Conservation (phyloP, 306 rosid genomes). For the Gastrolobium villosum region DNA sequence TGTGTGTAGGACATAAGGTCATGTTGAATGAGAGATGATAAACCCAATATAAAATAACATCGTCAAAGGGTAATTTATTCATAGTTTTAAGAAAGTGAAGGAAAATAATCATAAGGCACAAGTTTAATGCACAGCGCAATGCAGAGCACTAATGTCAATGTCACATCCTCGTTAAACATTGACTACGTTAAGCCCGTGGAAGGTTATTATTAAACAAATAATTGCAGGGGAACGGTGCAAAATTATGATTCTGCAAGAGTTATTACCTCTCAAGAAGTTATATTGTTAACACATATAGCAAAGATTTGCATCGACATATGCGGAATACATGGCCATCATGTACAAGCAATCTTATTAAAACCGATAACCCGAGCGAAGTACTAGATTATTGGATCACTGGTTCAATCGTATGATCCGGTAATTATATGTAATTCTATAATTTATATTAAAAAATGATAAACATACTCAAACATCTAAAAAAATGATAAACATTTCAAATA, state of each 20-base stretch:
- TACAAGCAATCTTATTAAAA: too few relatives aligned
- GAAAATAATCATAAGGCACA: not conserved
- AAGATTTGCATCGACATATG: not conserved
- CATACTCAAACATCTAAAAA: too few relatives aligned
- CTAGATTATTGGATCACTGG: too few relatives aligned
- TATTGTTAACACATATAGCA: not conserved
- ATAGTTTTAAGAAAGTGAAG: slow-evolving; percentile 25
- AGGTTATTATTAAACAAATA: not conserved
- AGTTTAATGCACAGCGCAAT: not conserved
- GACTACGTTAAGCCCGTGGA: not conserved
- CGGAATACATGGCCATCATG: not conserved
- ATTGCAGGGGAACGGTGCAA: not conserved
- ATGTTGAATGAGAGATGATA: too few relatives aligned
- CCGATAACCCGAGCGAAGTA: too few relatives aligned
- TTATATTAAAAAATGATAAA: too few relatives aligned
- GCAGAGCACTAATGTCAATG: not conserved
- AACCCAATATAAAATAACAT: slow-evolving; percentile 34
- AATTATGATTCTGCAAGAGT: not conserved
- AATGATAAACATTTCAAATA: too few relatives aligned
- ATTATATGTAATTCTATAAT: too few relatives aligned
- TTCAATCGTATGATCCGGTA: too few relatives aligned
- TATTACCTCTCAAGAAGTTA: not conserved
- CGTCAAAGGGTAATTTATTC: slow-evolving; percentile 45
- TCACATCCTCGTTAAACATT: slow-evolving; percentile 16
- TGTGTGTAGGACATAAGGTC: too few relatives aligned